Conservation (phyloP, 352 stramenopile genomes). For the Phytophthora rubi region DNA sequence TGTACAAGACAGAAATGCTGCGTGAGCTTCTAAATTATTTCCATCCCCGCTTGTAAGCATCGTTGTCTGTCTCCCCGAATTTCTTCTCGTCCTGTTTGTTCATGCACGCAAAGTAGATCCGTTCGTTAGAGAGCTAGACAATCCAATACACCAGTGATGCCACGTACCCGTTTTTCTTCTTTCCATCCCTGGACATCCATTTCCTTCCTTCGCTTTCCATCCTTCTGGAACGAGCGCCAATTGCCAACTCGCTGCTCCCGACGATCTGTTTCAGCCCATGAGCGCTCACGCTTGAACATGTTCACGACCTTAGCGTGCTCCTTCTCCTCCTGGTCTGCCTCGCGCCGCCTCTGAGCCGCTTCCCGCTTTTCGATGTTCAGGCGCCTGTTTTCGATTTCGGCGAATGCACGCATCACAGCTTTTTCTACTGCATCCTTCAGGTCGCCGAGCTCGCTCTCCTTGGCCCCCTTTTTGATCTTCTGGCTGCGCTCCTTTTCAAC, state of each 20-base stretch:
- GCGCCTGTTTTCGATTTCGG: slow-evolving; percentile 81
- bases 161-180: slow-evolving; percentile 66
- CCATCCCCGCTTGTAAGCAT: slow-evolving; percentile 83
- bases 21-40: slow-evolving; percentile 61
- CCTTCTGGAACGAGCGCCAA: slow-evolving; percentile 83
- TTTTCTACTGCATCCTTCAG: slow-evolving; percentile 74
- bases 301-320: slow-evolving; percentile 69
- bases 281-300: slow-evolving; percentile 77
- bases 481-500: slow-evolving; percentile 75
- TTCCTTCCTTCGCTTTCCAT: slow-evolving; percentile 71
- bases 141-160: neutral
- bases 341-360: slow-evolving; percentile 65
- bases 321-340: slow-evolving; percentile 79
- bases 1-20: slow-evolving; percentile 27
- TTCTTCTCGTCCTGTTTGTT: slow-evolving; percentile 59
- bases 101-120: slow-evolving; percentile 1
- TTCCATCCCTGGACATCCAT: slow-evolving; percentile 64
- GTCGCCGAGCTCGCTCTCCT: slow-evolving; percentile 71
- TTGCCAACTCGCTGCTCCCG: slow-evolving; percentile 82
- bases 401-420: slow-evolving; percentile 82
- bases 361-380: slow-evolving; percentile 81
- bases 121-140: slow-evolving; percentile 10
- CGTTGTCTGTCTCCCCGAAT: slow-evolving; percentile 67
- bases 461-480: slow-evolving; percentile 87
- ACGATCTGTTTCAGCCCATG: slow-evolving; percentile 79